Evolutionary conservation across 1,284 basidiomycete genomes (phyloP).

Genomic region (Ganoderma sinense): DNA sequence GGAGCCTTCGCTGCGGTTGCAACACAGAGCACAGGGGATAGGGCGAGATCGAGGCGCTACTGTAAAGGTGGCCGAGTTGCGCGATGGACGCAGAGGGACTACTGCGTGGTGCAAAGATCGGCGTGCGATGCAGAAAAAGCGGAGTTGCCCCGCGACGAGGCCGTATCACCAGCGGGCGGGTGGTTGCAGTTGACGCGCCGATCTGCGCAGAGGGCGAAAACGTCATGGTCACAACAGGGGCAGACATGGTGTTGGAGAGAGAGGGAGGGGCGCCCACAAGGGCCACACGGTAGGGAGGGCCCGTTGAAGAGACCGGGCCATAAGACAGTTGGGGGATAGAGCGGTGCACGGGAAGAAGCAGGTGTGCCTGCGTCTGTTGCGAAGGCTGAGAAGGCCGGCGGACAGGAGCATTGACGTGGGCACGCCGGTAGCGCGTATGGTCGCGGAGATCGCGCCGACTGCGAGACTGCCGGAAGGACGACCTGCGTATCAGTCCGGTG

Average conservation of each 20-base stretch:
- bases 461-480: constrained; percentile 23
- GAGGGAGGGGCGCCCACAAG: constrained; percentile 17
- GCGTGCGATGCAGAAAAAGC: constrained; percentile 25
- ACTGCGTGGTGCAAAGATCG: constrained; percentile 8
- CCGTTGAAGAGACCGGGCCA: constrained; percentile 21
- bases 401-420: constrained; percentile 25
- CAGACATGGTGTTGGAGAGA: constrained; percentile 22
- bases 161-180: constrained; percentile 20
- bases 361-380: constrained; percentile 21
- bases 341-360: constrained; percentile 25
- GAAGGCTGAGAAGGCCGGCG: constrained; percentile 26
- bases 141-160: constrained; percentile 19
- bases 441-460: constrained; percentile 26
- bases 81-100: constrained; percentile 4
- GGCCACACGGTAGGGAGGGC: constrained; percentile 4
- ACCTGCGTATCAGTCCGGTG: constrained; percentile 14
- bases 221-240: constrained; percentile 22
- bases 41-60: not conserved
- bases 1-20: constrained; percentile 3
- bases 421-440: constrained; percentile 23
- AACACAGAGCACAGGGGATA: not conserved
- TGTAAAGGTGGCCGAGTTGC: constrained; percentile 1
- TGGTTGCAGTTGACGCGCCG: constrained; percentile 13
- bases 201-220: constrained; percentile 13
- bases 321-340: constrained; percentile 18